Conservation (phyloP, 1,284 basidiomycete species). For the Malassezia arunalokei region DNA sequence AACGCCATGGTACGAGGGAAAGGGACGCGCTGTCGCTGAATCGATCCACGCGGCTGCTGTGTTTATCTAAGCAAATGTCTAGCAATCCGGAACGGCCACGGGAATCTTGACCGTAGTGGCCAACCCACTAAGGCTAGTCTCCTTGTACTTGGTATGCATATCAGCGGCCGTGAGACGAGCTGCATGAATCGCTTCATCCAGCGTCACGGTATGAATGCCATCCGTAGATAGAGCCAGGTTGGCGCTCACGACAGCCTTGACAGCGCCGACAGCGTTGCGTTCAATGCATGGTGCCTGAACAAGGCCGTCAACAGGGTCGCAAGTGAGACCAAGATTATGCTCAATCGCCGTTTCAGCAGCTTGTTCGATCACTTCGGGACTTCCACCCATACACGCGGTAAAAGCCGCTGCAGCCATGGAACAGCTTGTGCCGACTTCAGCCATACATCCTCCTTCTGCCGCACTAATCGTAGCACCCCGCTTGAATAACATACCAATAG, state of each 20-base stretch:
- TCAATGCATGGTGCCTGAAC: conserved; percentile 81
- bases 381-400: conserved; percentile 58
- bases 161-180: conserved; percentile 73
- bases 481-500: conserved; percentile 93
- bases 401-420: conserved; percentile 87
- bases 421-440: conserved; percentile 57
- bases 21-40: not conserved
- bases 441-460: conserved; percentile 58
- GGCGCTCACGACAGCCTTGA: conserved; percentile 55
- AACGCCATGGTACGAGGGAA: conserved; percentile 25
- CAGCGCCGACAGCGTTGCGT: conserved; percentile 65
- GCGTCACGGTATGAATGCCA: conserved; percentile 70
- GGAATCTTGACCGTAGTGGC: conserved; percentile 36
- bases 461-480: conserved; percentile 90
- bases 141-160: conserved; percentile 49
- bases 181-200: conserved; percentile 91
- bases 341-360: conserved; percentile 86
- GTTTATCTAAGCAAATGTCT: not conserved
- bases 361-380: conserved; percentile 51
- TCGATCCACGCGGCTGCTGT: too few species aligned
- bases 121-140: conserved; percentile 30
- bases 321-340: conserved; percentile 42
- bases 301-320: conserved; percentile 52
- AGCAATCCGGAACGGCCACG: conserved; percentile 40
- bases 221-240: conserved; percentile 76